phyloP scores from a whole-genome alignment of 345 rosid species.

The Firmiana major region DNA sequence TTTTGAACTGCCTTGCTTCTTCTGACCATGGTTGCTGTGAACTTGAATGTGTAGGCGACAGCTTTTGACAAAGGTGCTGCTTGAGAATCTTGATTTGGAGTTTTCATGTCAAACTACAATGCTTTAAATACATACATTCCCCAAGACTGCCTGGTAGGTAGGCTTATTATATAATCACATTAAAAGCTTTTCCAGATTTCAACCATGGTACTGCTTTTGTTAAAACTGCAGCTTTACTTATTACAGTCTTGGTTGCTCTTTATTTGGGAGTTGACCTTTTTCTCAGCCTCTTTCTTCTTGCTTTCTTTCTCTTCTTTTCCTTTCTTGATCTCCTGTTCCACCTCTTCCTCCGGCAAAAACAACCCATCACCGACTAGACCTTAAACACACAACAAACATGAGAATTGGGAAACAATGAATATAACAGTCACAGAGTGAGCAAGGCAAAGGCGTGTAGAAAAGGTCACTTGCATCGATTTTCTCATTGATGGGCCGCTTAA shows the following conservation, averaged over 20 bases:
- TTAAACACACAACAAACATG: neutral
- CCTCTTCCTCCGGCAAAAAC: neutral
- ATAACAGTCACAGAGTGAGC: neutral
- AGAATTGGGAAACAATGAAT: too few species aligned
- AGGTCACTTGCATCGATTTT: neutral
- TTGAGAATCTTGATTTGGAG: neutral
- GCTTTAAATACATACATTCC: neutral
- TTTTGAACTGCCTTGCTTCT: neutral
- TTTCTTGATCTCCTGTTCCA: slow-evolving; percentile 6
- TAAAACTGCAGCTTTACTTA: neutral
- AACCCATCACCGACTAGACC: neutral
- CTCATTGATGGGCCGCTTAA: neutral
- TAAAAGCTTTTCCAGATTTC: neutral
- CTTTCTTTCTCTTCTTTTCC: slow-evolving; percentile 8
- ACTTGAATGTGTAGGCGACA: neutral
- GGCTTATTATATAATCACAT: neutral
- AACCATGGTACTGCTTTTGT: neutral
- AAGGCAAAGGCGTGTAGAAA: too few species aligned
- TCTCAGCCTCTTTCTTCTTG: neutral
- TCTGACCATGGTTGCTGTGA: neutral
- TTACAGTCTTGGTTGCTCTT: neutral
- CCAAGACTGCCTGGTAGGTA: neutral
- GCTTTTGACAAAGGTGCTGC: neutral
- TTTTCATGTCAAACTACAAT: neutral
- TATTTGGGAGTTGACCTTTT: neutral